Conservation (phyloP, 2,329 filamentous ascomycete genomes). For the Geoglossum cookeanum region DNA sequence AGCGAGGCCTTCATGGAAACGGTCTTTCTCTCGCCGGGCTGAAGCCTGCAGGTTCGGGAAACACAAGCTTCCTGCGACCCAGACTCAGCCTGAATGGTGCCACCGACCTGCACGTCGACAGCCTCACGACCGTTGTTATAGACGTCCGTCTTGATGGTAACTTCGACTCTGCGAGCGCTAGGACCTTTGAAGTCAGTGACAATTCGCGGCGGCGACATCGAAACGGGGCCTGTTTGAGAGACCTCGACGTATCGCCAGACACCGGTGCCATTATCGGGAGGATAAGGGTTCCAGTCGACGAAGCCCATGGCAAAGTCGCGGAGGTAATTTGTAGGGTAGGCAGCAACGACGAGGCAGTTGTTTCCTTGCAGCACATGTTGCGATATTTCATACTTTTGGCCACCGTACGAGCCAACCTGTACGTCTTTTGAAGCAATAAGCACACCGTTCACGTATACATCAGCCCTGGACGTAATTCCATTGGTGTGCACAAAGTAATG, state of each 20-base stretch:
- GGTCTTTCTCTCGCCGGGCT: slow-evolving; percentile 21
- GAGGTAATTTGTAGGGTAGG: slow-evolving; percentile 39
- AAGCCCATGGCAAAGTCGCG: slow-evolving; percentile 40
- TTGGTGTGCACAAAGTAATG: slow-evolving; percentile 37
- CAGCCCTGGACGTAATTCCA: slow-evolving; percentile 39
- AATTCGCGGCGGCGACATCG: slow-evolving; percentile 27
- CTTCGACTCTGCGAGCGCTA: slow-evolving; percentile 20
- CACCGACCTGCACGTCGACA: slow-evolving; percentile 11
- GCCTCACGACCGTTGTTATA: slow-evolving; percentile 15
- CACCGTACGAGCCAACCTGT: slow-evolving; percentile 38
- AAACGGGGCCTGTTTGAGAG: slow-evolving; percentile 33
- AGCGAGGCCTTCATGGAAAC: slow-evolving; percentile 23
- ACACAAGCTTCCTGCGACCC: slow-evolving; percentile 11
- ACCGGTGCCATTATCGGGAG: slow-evolving; percentile 42
- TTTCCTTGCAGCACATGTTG: slow-evolving; percentile 17
- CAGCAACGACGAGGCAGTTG: slow-evolving; percentile 35
- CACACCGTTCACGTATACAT: slow-evolving; percentile 39
- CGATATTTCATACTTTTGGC: slow-evolving; percentile 36
- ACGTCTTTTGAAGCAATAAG: slow-evolving; percentile 27
- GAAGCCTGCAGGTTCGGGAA: slow-evolving; percentile 20
- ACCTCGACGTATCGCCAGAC: slow-evolving; percentile 41
- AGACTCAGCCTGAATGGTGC: slow-evolving; percentile 10
- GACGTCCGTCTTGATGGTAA: slow-evolving; percentile 23
- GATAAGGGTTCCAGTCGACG: slow-evolving; percentile 43
- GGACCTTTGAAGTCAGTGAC: slow-evolving; percentile 23